Evolutionary conservation across 257 asterid genomes (phyloP).

Genomic region (Misopates orontium): DNA sequence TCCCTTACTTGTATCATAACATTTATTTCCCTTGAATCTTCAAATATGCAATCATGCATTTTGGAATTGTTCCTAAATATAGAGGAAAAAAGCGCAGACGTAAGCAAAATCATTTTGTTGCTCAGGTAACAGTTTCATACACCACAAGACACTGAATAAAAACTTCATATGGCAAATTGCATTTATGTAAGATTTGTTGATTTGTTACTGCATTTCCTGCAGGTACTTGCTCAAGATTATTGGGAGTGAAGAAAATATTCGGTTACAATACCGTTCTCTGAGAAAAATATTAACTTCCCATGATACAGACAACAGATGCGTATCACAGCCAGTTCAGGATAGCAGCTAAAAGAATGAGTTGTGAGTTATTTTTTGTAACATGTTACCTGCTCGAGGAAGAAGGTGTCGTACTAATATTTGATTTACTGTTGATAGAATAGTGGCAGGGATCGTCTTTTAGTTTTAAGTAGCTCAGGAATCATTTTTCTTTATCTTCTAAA

Average conservation of each 20-base stretch:
- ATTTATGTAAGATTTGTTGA: constrained; percentile 15
- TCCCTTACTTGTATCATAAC: not conserved
- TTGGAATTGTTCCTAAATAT: no score
- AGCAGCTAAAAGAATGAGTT: constrained; percentile 44
- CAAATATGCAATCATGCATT: no score
- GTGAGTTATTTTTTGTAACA: not conserved
- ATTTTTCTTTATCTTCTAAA: no score
- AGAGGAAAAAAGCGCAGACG: no score
- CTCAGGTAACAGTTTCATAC: not conserved
- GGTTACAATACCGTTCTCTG: constrained; percentile 89
- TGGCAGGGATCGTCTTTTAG: no score
- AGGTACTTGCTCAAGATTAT: constrained; percentile 86
- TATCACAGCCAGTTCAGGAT: constrained; percentile 60
- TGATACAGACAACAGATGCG: constrained; percentile 54
- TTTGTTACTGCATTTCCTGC: constrained; percentile 25
- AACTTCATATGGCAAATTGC: not conserved
- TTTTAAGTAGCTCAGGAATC: no score
- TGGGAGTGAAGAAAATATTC: constrained; percentile 83
- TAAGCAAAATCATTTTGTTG: not conserved
- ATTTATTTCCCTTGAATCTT: no score
- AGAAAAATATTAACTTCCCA: constrained; percentile 53
- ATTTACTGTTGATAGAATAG: no score
- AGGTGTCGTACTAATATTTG: no score
- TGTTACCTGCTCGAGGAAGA: no score
- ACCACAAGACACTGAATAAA: not conserved